Base-by-base conservation (phyloP, 2,329 filamentous ascomycete species). In the Ophiobolus disseminans region DNA sequence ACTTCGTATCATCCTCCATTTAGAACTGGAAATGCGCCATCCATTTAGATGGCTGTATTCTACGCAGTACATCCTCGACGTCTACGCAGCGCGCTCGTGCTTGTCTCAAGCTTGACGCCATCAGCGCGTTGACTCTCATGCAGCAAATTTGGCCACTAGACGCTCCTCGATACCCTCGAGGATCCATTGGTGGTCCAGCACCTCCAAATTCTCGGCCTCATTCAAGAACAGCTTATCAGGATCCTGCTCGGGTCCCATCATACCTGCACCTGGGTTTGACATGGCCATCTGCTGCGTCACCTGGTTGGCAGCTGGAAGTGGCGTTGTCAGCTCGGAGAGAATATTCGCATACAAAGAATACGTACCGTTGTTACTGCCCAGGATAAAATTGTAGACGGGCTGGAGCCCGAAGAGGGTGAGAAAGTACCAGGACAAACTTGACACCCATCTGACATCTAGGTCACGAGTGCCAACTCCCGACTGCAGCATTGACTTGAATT, bases 401-500 rank as follows among this genome's bases (percentile, higher is more conserved):
- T 97, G 93, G 48, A 99, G 80, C 37, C 95, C 94, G 72, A 99
- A 97, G 57, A 99, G 86, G 68, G 95, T 97, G 60, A 99, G 78
- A 71, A 99, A 97, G 79, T 99, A 99, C 92, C 94, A 99, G 51
- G 91, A 96, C 74, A 99, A 86, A 75, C 91, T 96, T 1, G 92
- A 97, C 76, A 99, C 96, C 94, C 94, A 99, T 75, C 93, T 85
- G 9, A 96, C 94, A 70, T 99, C 95, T 78, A 99, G 87, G 72
- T 99, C 94, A 67, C 87, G 88, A 20, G 95, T 99, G 57, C 91
- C 91, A 35, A 99, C 93, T 65, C 94, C 94, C 32, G 93, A 93
- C 78, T 99, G 94, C 43, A 99, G 82, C 94, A 99, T 99, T 62
- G 91, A 94, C 82, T 99, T 99, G 83, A 99, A 99, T 74, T 96